Conservation (phyloP, 768 basidiomycete genomes). For the Auricularia sp. region DNA sequence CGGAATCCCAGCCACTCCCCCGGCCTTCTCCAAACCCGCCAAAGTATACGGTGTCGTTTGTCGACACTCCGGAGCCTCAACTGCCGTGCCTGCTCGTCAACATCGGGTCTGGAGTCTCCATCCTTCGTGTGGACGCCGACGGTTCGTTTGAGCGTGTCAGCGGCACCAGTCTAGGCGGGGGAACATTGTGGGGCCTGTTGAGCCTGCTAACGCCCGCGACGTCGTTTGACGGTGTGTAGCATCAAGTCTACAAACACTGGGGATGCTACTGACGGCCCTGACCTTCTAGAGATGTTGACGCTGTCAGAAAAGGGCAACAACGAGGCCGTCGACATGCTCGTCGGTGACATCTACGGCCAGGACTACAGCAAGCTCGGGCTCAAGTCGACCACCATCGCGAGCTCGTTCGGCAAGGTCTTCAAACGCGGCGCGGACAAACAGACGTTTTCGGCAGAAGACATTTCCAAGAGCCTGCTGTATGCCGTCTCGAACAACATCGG, state of each 20-base stretch:
- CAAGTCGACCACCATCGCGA: conserved; percentile 96
- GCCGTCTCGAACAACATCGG: conserved; percentile 99
- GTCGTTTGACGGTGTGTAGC: conserved; percentile 84
- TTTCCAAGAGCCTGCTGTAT: conserved; percentile 87
- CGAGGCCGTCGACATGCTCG: conserved; percentile 91
- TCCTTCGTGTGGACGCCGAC: conserved; percentile 94
- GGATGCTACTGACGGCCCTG: not conserved
- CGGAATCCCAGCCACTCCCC: conserved; percentile 38
- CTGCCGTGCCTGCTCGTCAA: conserved; percentile 95
- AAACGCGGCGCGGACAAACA: conserved; percentile 63
- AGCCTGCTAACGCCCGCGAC: conserved; percentile 91
- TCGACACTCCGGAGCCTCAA: conserved; percentile 71
- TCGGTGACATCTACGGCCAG: conserved; percentile 98
- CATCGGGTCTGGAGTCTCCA: conserved; percentile 94
- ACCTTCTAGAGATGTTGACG: conserved; percentile 77
- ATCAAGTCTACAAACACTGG: not conserved
- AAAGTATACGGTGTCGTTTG: conserved; percentile 79
- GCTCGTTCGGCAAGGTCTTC: conserved; percentile 97
- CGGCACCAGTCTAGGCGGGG: conserved; percentile 94
- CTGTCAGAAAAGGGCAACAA: conserved; percentile 94
- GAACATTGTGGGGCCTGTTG: conserved; percentile 92
- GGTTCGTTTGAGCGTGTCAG: conserved; percentile 93
- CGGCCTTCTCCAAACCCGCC: conserved; percentile 90
- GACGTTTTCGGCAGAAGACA: conserved; percentile 82
- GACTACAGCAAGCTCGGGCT: conserved; percentile 92